phyloP scores from a whole-genome alignment of 1,284 basidiomycete species.

The Agroathelia rolfsii region DNA sequence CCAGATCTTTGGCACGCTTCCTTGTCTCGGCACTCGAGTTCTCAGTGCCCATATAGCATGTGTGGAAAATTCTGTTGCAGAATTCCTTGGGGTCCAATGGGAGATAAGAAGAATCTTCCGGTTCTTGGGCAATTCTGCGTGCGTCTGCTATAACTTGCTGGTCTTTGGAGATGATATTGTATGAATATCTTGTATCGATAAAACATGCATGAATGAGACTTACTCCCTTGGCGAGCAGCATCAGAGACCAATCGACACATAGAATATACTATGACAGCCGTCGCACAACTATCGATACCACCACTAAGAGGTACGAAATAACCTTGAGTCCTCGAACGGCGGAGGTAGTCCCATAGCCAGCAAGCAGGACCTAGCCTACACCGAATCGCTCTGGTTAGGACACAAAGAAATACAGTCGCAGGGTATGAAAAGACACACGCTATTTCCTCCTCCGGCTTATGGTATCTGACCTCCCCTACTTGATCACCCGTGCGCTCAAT shows the following conservation, averaged over 20 bases:
- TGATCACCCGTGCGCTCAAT: conserved; percentile 40
- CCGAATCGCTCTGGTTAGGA: conserved; percentile 9
- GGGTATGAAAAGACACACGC: conserved; percentile 51
- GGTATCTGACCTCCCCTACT: conserved; percentile 59
- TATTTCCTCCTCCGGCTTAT: conserved; percentile 92
- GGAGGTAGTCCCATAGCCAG: conserved; percentile 98
- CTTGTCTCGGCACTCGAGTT: conserved; percentile 89
- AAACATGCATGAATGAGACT: conserved; percentile 15
- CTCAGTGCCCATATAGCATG: conserved; percentile 98
- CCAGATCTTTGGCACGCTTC: conserved; percentile 76
- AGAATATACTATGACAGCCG: conserved; percentile 89
- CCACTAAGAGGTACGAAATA: conserved; percentile 96
- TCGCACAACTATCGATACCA: conserved; percentile 97
- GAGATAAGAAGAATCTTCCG: conserved; percentile 69
- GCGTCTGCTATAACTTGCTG: conserved; percentile 87
- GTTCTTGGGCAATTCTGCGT: conserved; percentile 79
- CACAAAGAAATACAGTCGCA: too few relatives aligned
- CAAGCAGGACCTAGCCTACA: conserved; percentile 88
- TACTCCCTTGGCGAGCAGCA: conserved; percentile 65
- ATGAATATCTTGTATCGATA: conserved; percentile 2
- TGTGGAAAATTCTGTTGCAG: conserved; percentile 83
- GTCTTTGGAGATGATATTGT: conserved; percentile 48
- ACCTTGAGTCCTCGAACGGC: conserved; percentile 88
- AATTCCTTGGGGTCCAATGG: conserved; percentile 86
- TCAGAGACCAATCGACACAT: conserved; percentile 90